phyloP scores from a whole-genome alignment of 2,329 filamentous ascomycete species.

The Furcasterigmium furcatum region DNA sequence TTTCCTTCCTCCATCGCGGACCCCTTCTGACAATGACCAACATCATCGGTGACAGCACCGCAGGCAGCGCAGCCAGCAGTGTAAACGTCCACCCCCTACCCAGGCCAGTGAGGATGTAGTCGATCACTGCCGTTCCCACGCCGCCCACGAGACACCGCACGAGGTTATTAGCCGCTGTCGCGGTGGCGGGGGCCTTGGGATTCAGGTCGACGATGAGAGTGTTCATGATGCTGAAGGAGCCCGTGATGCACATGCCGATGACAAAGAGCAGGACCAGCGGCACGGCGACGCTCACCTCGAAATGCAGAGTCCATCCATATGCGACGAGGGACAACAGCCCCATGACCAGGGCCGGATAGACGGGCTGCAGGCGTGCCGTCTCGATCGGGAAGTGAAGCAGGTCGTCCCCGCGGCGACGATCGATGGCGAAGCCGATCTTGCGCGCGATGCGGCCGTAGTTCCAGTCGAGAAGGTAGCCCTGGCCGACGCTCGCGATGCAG shows the following conservation, averaged over 20 bases:
- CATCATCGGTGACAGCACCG: conserved; percentile 44
- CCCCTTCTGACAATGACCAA: conserved; percentile 46
- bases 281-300: conserved; percentile 46
- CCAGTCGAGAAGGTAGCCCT: conserved; percentile 59
- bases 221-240: conserved; percentile 61
- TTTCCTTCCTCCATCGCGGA: conserved; percentile 47
- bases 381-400: conserved; percentile 52
- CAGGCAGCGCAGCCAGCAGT: conserved; percentile 49
- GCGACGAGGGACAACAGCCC: conserved; percentile 50
- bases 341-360: conserved; percentile 51
- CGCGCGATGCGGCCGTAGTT: conserved; percentile 69
- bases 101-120: conserved; percentile 53
- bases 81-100: conserved; percentile 63
- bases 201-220: conserved; percentile 63
- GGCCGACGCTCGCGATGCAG: conserved; percentile 42
- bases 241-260: conserved; percentile 55
- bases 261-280: conserved; percentile 55
- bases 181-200: conserved; percentile 57
- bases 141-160: conserved; percentile 60
- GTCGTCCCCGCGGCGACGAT: conserved; percentile 53
- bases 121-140: conserved; percentile 54
- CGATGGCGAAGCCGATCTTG: conserved; percentile 57
- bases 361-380: conserved; percentile 48
- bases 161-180: conserved; percentile 62
- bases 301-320: conserved; percentile 56